A percentile compares a stretch with the other conserved stretches of the same genome.
phyloP scores from a whole-genome alignment of 441 rosid species.

The Rhodomyrtus psidioides region DNA sequence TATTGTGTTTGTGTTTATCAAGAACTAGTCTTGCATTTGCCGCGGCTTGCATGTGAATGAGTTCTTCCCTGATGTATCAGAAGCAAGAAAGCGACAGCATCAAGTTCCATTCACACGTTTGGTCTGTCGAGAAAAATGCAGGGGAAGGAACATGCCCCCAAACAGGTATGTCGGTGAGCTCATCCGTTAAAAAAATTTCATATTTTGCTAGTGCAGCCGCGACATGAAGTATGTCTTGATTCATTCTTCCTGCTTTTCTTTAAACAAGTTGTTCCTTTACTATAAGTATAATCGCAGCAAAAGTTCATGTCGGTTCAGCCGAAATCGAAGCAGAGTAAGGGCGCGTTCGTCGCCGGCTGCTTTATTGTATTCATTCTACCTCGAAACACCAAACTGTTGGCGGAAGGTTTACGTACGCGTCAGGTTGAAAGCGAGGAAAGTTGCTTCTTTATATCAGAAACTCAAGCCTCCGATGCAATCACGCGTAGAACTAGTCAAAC shows the following conservation, averaged over 20 bases:
- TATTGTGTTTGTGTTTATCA: background rate
- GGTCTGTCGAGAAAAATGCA: background rate
- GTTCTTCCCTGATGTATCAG: background rate
- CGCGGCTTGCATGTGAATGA: background rate
- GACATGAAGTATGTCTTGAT: background rate
- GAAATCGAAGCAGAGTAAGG: background rate
- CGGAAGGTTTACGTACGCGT: background rate
- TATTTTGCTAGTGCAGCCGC: background rate
- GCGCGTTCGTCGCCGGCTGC: background rate
- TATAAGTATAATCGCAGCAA: background rate
- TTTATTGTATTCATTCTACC: background rate
- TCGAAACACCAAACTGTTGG: background rate
- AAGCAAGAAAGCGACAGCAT: background rate
- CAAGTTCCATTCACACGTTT: background rate
- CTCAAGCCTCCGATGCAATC: background rate
- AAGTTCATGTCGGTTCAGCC: background rate
- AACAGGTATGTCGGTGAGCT: background rate
- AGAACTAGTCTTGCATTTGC: background rate
- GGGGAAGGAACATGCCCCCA: background rate
- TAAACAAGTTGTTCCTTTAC: background rate
- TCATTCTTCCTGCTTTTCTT: background rate
- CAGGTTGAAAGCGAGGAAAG: background rate
- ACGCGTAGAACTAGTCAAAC: background rate
- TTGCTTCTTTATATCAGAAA: background rate
- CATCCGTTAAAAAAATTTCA: too few relatives aligned